Conservation (phyloP, 352 stramenopile genomes). For the Pythium aquatile region DNA sequence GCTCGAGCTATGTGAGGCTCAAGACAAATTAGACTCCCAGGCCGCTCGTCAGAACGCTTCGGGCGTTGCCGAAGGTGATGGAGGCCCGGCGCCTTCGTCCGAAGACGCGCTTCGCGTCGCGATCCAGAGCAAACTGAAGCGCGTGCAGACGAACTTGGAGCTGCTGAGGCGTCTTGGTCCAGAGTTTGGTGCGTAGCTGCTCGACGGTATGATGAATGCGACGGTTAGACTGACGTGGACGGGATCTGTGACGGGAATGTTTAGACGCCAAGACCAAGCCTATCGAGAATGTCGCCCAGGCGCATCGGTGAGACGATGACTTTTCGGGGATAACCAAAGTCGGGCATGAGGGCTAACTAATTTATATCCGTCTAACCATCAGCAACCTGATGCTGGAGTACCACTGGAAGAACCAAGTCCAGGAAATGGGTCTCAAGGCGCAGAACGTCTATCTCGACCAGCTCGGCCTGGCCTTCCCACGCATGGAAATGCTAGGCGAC, state of each 20-base stretch:
- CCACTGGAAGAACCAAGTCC: conserved; percentile 88
- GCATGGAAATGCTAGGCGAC: conserved; percentile 82
- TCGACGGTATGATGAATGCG: neutral
- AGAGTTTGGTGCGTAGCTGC: conserved; percentile 64
- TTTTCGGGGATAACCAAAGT: neutral
- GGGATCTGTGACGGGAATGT: neutral
- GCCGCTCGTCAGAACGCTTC: conserved; percentile 21
- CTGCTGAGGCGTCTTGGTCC: conserved; percentile 79
- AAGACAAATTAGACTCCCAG: conserved; percentile 55
- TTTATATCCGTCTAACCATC: neutral
- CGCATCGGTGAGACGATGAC: conserved; percentile 47
- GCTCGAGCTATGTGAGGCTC: conserved; percentile 74
- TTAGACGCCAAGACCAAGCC: conserved; percentile 85
- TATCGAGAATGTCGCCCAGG: conserved; percentile 81
- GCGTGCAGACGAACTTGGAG: conserved; percentile 86
- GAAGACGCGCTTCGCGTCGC: conserved; percentile 72
- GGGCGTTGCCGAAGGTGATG: conserved; percentile 6
- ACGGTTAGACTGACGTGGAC: conserved; percentile 5
- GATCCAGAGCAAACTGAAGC: conserved; percentile 85
- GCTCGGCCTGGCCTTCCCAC: conserved; percentile 62
- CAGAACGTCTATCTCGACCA: conserved; percentile 83
- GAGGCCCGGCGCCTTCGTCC: conserved; percentile 7
- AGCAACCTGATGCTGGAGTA: conserved; percentile 89
- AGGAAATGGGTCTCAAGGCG: conserved; percentile 82
- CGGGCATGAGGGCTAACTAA: conserved; percentile 1